These are phyloP conservation scores for Euclidium syriacum DNA, from an alignment of 345 rosid genomes.

Conservation along the genomic window DNA sequence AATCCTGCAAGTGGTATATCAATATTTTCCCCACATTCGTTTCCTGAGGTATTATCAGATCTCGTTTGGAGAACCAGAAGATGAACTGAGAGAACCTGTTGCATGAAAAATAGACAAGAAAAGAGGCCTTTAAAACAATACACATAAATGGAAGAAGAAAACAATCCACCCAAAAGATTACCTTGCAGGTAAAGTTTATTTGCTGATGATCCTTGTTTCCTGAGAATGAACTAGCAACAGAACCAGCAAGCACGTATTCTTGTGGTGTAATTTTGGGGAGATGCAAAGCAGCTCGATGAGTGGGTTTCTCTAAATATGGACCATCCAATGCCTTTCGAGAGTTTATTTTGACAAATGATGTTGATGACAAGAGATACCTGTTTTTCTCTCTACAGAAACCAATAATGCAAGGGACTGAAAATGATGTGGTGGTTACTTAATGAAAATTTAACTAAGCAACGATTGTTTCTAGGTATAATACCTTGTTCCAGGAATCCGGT, in stretches of 20 bases:
- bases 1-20: conserved; percentile 75
- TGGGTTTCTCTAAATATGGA: conserved; percentile 14
- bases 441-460: conserved; percentile 1
- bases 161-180: conserved; percentile 27
- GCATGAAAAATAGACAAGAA: conserved; percentile 18
- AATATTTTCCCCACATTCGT: conserved; percentile 26
- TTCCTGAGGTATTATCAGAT: conserved; percentile 22
- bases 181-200: conserved; percentile 56
- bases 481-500: conserved; percentile 59
- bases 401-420: conserved; percentile 1
- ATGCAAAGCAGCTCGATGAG: conserved; percentile 18
- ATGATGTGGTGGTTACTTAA: background rate
- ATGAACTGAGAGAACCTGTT: conserved; percentile 58
- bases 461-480: conserved; percentile 23
- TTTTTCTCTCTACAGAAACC: conserved; percentile 19
- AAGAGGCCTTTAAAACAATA: background rate
- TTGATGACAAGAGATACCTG: conserved; percentile 37
- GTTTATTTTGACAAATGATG: conserved; percentile 55
- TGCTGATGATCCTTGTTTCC: conserved; percentile 30
- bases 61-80: conserved; percentile 55
- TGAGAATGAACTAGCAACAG: conserved; percentile 35
- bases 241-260: conserved; percentile 33
- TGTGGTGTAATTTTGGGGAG: conserved; percentile 14
- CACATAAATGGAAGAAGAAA: background rate
- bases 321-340: conserved; percentile 33